Evolutionary conservation across 176 grass and related monocot genomes (phyloP).

Genomic region (Olyra latifolia): DNA sequence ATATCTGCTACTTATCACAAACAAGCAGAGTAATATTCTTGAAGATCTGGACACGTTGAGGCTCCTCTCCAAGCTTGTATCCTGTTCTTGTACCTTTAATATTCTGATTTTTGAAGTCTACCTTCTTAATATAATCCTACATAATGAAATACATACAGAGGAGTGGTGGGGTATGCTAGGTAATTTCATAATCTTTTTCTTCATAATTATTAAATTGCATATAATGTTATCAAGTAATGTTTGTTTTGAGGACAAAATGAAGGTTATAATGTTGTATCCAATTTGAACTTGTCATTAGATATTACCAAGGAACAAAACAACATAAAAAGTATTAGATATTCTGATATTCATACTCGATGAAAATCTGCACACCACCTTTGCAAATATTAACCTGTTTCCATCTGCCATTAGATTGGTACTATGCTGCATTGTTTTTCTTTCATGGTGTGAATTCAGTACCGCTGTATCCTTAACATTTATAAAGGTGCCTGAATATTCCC

Average conservation of each 20-base stretch:
- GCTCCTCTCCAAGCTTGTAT: slow-evolving; percentile 85
- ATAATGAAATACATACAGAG: neutral
- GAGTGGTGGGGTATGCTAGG: neutral
- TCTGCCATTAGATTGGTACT: slow-evolving; percentile 4
- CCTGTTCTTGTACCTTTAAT: slow-evolving; percentile 32
- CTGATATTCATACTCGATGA: neutral
- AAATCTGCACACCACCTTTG: neutral
- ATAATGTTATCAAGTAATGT: neutral
- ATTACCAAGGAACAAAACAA: neutral
- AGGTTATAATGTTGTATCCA: neutral
- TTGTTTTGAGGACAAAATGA: neutral
- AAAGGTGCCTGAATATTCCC: slow-evolving; percentile 82
- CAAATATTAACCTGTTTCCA: slow-evolving; percentile 7
- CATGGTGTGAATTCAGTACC: neutral
- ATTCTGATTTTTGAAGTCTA: neutral
- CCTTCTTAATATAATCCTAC: neutral
- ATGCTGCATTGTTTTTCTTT: neutral
- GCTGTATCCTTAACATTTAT: slow-evolving; percentile 50
- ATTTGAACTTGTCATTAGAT: neutral
- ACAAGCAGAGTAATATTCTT: slow-evolving; percentile 94
- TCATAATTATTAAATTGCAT: neutral
- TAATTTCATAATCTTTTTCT: neutral
- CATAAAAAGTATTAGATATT: neutral
- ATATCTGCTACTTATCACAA: slow-evolving; percentile 84
- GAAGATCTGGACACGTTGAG: slow-evolving; percentile 88